Evolutionary conservation across 306 rosid genomes (phyloP), one percentile per base, ranked within the genome.

Genomic region (Cucurbita moschata): DNA sequence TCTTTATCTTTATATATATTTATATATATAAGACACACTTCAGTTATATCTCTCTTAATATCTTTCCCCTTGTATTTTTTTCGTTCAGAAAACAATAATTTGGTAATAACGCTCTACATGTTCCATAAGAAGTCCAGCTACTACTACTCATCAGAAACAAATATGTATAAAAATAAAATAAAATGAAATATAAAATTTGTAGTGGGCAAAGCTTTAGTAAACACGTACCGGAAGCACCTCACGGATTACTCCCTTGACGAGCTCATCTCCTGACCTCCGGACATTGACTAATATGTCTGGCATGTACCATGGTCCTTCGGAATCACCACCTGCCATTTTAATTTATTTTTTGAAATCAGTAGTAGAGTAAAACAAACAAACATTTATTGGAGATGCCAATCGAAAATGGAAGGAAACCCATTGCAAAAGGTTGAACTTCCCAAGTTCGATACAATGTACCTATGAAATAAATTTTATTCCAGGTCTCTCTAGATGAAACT

Each of bases 261-360:
- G 66, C 42, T 91, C 99, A 16, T 91, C 99, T 55, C 88, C 97
- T 1, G 92, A 77, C 79, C 81, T 83, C 76, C 90, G 96, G 42
- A 91, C 88, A 79, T 82, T 95, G 61, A 95, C 99, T 76, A 95
- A 82, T 80, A 95, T 87, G 68, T 95, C 97, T 19, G 97, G 93
- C 63, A 91, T 81, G 71, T 85, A 82, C 92, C 89, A 88, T 7
- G 96, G 99, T 73, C 96, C 99, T 78, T 95, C 99, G 3, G 80
- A 71, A 64, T 89, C 97, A 78, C 91, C 96, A 37, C 97, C 97
- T 95, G 83, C 87, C 76, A 82, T 63, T 70, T 70, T 37, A 50
- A 49, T 50, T 70, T 70, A 49, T 19, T 19, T 66, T 43, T 12
- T 16, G 5, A n/a, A 37, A 37, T 71, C 37, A 18, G n/a, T 2